Evolutionary conservation across 805 yeast species (phyloP).

Genomic region (Cyberlindnera saturnus): DNA sequence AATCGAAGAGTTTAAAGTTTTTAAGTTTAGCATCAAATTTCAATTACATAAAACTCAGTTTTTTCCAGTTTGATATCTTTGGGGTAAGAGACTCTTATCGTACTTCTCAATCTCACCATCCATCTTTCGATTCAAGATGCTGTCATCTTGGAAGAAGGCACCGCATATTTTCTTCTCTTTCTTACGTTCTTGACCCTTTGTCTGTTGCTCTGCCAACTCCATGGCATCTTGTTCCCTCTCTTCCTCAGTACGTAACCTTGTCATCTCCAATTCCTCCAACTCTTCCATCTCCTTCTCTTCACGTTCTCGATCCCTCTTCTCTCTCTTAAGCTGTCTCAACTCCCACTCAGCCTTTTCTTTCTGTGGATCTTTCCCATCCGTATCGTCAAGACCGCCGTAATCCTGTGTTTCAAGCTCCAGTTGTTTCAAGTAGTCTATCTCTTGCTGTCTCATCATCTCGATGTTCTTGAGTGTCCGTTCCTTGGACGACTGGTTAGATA

Average conservation of each 20-base stretch:
- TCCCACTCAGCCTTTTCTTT: slow-evolving; percentile 52
- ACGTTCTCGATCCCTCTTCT: slow-evolving; percentile 16
- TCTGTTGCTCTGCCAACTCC: slow-evolving; percentile 5
- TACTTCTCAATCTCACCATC: slow-evolving; percentile 15
- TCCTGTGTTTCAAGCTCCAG: slow-evolving; percentile 20
- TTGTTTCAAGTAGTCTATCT: slow-evolving; percentile 15
- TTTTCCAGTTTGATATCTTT: slow-evolving; percentile 5
- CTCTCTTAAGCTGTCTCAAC: slow-evolving; percentile 47
- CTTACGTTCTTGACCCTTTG: background rate
- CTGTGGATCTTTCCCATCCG: slow-evolving; percentile 52
- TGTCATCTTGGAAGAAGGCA: slow-evolving; percentile 19
- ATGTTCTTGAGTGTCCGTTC: slow-evolving; percentile 21
- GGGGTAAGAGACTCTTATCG: slow-evolving; percentile 13
- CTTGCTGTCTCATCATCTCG: slow-evolving; percentile 22
- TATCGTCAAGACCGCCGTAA: slow-evolving; percentile 43
- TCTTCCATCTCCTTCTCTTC: slow-evolving; percentile 21
- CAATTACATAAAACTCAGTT: background rate
- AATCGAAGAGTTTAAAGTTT: too few relatives aligned
- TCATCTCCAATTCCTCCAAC: slow-evolving; percentile 20
- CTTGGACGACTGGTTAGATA: slow-evolving; percentile 21
- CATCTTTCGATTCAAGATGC: slow-evolving; percentile 8
- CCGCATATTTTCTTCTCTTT: slow-evolving; percentile 7
- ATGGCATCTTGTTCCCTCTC: slow-evolving; percentile 16
- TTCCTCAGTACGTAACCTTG: slow-evolving; percentile 19
- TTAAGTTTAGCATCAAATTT: too few relatives aligned